Conservation (phyloP, 371 early-diverging fungal species). For the Smittium culicis region DNA sequence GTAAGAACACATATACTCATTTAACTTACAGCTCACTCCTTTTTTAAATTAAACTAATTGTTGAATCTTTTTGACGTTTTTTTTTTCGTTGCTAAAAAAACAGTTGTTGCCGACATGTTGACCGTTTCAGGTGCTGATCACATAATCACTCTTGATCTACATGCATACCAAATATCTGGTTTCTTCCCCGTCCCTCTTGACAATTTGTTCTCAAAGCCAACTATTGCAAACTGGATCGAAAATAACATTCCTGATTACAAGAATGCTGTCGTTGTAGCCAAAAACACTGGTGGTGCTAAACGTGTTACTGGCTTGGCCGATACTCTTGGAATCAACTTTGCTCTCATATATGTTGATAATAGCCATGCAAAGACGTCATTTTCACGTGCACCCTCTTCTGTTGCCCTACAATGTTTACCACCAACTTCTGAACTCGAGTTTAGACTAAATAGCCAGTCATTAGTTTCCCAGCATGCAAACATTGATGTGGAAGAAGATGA, state of each 20-base stretch:
- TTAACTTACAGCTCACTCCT: too few species aligned
- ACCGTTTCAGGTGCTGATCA: constrained; percentile 91
- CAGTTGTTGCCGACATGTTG: constrained; percentile 90
- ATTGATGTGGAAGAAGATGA: not conserved
- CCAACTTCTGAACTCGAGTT: constrained; percentile 12
- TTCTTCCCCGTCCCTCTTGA: constrained; percentile 92
- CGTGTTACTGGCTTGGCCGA: constrained; percentile 93
- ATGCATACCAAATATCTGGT: constrained; percentile 89
- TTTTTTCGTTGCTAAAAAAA: too few species aligned
- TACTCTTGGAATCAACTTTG: constrained; percentile 82
- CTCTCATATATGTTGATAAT: constrained; percentile 83
- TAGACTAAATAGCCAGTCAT: too few species aligned
- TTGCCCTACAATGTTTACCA: constrained; percentile 31
- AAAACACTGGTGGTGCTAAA: constrained; percentile 96
- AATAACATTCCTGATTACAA: constrained; percentile 59
- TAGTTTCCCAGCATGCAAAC: too few species aligned
- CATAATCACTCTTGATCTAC: constrained; percentile 92
- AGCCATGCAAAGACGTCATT: constrained; percentile 39
- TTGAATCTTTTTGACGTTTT: too few species aligned
- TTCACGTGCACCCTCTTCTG: constrained; percentile 36
- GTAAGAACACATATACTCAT: constrained; percentile 30
- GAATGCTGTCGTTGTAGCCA: constrained; percentile 77
- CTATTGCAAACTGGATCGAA: constrained; percentile 76
- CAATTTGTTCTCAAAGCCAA: constrained; percentile 89
- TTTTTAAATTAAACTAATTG: not conserved